These are phyloP conservation scores for Meyerozyma athensensis DNA, from an alignment of 1,139 yeast species.

Conservation along the genomic window DNA sequence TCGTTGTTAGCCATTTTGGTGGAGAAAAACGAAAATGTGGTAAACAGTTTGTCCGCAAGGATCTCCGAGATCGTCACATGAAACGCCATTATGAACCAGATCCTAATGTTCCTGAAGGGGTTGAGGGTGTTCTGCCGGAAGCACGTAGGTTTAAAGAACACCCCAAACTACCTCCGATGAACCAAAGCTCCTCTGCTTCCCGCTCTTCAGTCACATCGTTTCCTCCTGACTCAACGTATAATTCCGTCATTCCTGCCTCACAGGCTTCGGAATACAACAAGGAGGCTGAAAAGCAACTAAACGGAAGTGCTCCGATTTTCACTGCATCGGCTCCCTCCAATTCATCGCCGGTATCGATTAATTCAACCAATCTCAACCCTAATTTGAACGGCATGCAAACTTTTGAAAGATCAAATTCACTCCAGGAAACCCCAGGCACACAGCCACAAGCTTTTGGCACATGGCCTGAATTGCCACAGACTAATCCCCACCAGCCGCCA, in stretches of 20 bases:
- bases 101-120: background rate
- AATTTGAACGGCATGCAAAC: background rate
- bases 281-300: background rate
- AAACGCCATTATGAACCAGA: constrained; percentile 37
- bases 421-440: background rate
- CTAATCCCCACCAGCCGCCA: background rate
- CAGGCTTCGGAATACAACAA: background rate
- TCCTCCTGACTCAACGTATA: background rate
- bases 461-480: too few relatives aligned
- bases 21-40: constrained; percentile 26
- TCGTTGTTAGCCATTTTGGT: constrained; percentile 20
- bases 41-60: constrained; percentile 44
- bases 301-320: background rate
- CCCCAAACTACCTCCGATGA: background rate
- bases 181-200: background rate
- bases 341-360: background rate
- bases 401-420: background rate
- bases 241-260: background rate
- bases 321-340: background rate
- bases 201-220: background rate
- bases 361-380: too few relatives aligned
- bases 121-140: background rate
- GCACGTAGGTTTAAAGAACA: background rate
- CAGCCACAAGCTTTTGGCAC: background rate
- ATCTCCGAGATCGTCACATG: constrained; percentile 46